These are phyloP conservation scores for Secale cereale DNA, from an alignment of 176 grass and related monocot genomes.

Conservation along the genomic window DNA sequence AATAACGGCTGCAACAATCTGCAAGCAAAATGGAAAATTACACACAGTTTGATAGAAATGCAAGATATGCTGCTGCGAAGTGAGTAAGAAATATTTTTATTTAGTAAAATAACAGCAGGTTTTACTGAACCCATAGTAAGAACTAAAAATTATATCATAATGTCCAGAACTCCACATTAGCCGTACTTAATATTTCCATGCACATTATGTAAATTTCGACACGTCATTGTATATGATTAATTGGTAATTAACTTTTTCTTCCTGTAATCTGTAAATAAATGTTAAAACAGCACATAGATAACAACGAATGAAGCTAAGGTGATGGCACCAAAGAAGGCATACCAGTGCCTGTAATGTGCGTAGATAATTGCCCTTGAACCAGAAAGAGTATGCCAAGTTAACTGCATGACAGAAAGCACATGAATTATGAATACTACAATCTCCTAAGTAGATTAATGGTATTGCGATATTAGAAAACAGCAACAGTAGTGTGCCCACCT, in stretches of 20 bases:
- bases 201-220: background rate
- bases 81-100: slow-evolving; percentile 5
- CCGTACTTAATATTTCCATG: background rate
- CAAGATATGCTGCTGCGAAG: background rate
- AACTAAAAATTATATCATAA: slow-evolving; percentile 4
- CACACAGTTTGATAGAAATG: background rate
- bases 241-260: background rate
- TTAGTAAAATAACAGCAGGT: background rate
- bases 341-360: slow-evolving; percentile 69
- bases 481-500: slow-evolving; percentile 39
- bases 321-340: slow-evolving; percentile 18
- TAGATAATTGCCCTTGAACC: slow-evolving; percentile 75
- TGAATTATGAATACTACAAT: slow-evolving; percentile 18
- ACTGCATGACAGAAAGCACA: slow-evolving; percentile 42
- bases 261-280: background rate
- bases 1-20: slow-evolving; percentile 73
- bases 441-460: background rate
- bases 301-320: slow-evolving; percentile 10
- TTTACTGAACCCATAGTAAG: background rate
- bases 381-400: slow-evolving; percentile 89
- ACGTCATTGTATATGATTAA: background rate
- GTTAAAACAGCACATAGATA: slow-evolving; percentile 17
- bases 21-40: slow-evolving; percentile 31
- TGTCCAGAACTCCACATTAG: background rate
- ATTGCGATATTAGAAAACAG: background rate